These are phyloP conservation scores for Sungouiella blattae DNA, from an alignment of 805 yeast genomes.

Conservation along the genomic window DNA sequence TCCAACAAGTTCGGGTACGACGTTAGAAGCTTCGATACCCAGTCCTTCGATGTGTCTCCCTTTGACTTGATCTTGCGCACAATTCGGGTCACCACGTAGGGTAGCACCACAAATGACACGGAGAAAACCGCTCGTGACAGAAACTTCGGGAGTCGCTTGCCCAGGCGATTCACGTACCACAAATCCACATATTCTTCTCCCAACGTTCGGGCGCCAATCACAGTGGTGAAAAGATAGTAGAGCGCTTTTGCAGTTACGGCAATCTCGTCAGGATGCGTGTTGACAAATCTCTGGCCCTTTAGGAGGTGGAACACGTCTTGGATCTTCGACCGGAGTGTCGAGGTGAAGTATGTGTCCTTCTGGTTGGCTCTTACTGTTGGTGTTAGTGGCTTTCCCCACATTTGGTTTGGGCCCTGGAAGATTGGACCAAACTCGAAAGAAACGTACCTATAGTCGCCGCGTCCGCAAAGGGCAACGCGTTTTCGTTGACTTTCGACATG, in stretches of 20 bases:
- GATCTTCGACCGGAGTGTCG: constrained; percentile 50
- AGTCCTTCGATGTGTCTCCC: constrained; percentile 13
- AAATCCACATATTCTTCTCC: constrained; percentile 95
- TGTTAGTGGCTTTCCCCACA: constrained; percentile 21
- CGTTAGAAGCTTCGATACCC: constrained; percentile 21
- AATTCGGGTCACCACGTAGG: constrained; percentile 45
- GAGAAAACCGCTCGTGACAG: constrained; percentile 55
- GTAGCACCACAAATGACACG: constrained; percentile 57
- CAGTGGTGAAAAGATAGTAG: constrained; percentile 73
- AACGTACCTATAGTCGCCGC: constrained; percentile 79
- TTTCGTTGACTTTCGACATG: constrained; percentile 12
- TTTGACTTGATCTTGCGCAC: constrained; percentile 21
- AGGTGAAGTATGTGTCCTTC: constrained; percentile 75
- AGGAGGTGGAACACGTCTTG: constrained; percentile 52
- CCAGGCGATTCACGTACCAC: constrained; percentile 55
- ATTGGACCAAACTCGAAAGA: neutral
- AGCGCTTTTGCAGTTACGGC: constrained; percentile 53
- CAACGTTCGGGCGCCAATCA: constrained; percentile 71
- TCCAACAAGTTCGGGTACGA: constrained; percentile 49
- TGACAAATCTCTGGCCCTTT: constrained; percentile 62
- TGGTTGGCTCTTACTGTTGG: constrained; percentile 76
- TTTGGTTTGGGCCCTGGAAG: too few species aligned
- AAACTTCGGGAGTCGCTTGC: constrained; percentile 46
- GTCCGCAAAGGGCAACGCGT: constrained; percentile 63
- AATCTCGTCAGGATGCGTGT: constrained; percentile 60